Percentiles rank a stretch among this genome's conserved stretches.
phyloP scores from a whole-genome alignment of 2,329 filamentous ascomycete species.

The Volutella citrinella region DNA sequence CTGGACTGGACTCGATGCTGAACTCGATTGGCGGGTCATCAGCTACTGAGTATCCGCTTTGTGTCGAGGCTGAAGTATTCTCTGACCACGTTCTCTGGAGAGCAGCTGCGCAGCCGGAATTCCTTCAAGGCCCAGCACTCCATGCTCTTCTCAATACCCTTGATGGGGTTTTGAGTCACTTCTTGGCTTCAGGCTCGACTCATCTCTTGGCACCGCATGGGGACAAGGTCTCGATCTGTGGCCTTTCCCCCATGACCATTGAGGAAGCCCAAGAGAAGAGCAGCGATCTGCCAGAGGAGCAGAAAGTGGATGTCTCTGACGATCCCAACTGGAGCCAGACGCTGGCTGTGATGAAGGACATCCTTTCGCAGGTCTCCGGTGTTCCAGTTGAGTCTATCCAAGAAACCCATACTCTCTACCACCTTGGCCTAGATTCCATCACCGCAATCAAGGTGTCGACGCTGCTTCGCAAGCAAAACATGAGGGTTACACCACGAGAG shows the following conservation, averaged over 20 bases:
- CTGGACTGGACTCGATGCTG: conserved; percentile 42
- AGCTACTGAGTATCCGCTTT: conserved; percentile 77
- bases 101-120: conserved; percentile 62
- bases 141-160: conserved; percentile 54
- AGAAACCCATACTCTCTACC: conserved; percentile 67
- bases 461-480: conserved; percentile 60
- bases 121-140: conserved; percentile 46
- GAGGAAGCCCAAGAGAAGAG: conserved; percentile 4
- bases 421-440: conserved; percentile 88
- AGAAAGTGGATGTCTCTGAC: background rate
- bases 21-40: conserved; percentile 62
- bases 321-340: conserved; percentile 30
- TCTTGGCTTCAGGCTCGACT: conserved; percentile 48
- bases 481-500: conserved; percentile 66
- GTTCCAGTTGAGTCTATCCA: conserved; percentile 56
- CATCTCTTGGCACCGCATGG: conserved; percentile 54
- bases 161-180: conserved; percentile 54
- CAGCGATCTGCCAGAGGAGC: background rate
- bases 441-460: conserved; percentile 81
- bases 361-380: conserved; percentile 58
- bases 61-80: conserved; percentile 72
- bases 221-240: conserved; percentile 60
- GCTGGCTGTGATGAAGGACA: conserved; percentile 40
- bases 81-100: conserved; percentile 63
- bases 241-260: conserved; percentile 21